Percentiles rank a stretch among this genome's conserved stretches.
These are phyloP conservation scores for Tuber melanosporum DNA, from an alignment of 495 filamentous ascomycete genomes.

Conservation along the genomic window DNA sequence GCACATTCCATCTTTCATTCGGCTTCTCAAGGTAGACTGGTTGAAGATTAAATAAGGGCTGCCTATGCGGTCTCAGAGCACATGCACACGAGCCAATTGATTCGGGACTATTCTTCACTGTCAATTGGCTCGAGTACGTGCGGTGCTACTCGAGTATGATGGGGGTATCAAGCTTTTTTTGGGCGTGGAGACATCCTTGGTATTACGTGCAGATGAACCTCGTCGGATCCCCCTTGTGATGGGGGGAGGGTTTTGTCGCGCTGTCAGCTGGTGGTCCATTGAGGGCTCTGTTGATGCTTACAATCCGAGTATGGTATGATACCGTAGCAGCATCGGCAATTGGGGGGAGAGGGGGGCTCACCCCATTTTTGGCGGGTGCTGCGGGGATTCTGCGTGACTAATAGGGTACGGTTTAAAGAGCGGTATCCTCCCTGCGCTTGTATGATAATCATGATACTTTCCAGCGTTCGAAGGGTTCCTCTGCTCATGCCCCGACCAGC, in stretches of 20 bases:
- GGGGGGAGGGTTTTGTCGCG: not conserved
- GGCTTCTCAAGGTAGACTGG: not conserved
- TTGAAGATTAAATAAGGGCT: not conserved
- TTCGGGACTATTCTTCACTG: not conserved
- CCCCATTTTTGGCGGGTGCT: not conserved
- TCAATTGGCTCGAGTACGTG: not conserved
- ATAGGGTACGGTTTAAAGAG: not conserved
- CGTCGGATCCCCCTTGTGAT: not conserved
- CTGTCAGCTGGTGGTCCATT: not conserved
- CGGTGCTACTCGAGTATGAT: not conserved
- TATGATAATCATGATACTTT: not conserved
- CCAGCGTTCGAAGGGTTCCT: not conserved
- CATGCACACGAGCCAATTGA: not conserved
- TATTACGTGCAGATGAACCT: not conserved
- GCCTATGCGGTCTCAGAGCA: not conserved
- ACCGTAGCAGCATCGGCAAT: not conserved
- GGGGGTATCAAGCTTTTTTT: constrained; percentile 1
- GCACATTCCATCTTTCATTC: not conserved
- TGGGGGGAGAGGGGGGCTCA: not conserved
- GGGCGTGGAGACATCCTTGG: not conserved
- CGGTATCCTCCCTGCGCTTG: not conserved
- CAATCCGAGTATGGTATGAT: not conserved
- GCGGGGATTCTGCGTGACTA: not conserved
- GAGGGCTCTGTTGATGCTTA: not conserved
- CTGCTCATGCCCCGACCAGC: not conserved